Evolutionary conservation across 2,329 filamentous ascomycete genomes (phyloP), one percentile per base, ranked within the genome.

Genomic region (Talaromyces rugulosus): DNA sequence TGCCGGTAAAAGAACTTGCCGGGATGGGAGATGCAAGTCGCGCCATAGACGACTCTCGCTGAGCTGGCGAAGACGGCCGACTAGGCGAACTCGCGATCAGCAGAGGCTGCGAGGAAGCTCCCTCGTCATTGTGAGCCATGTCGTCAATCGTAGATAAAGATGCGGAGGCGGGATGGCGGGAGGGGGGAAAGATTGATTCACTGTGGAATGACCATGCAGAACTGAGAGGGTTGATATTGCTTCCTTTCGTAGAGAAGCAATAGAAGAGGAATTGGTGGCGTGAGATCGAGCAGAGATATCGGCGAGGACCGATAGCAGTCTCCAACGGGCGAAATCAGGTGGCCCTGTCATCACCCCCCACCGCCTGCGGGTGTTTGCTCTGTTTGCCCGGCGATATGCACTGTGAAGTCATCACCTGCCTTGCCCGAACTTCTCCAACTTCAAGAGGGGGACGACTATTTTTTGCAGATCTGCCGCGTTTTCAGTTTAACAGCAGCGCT

Each of bases 11-110:
- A 1, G 71, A 70, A 27, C 68, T 66, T 28, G 83, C 83, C 6
- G 84, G 83, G 34, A 87, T 71, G 3, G 84, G 83, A 7, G 83
- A 85, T 44, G 82, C 83, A 44, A 85, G 73, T 54, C 83, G 78
- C 56, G 81, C 82, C n/a, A 79, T 84, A 16, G 82, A 83, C 27
- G 80, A 78, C 60, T 83, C 83, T 70, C 82, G 76, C 47, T 77
- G 77, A 34, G 79, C 72, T 27, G 77, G 75, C 36, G 78, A 80
- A 14, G 70, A 71, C 28, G 74, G 62, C 36, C 61, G 68, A 54
- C 63, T 42, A 14, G 70, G 66, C 34, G 71, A 70, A 30, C 72
- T 68, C 58, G 72, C 66, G 65, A 75, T 71, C 53, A 71, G 72
- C 63, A 73, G 63, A 61, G 74, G 70, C 55, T 64, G 71, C 63